Evolutionary conservation across 495 filamentous ascomycete species (phyloP), one percentile per base, ranked within the genome.

Genomic region (Sporormia fimetaria): DNA sequence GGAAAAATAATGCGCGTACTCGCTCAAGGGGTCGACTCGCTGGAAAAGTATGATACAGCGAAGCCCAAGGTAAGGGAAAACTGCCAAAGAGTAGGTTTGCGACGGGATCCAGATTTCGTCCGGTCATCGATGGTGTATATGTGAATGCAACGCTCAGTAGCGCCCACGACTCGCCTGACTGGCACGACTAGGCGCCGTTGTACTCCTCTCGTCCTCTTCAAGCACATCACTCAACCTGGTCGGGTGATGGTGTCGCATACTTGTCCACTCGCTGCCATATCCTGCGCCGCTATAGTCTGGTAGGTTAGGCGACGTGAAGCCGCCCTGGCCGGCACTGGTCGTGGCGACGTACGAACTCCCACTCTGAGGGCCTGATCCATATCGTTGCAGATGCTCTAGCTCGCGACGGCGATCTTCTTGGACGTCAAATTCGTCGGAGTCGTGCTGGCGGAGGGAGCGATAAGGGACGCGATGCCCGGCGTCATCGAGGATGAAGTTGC

Each of bases 201-300:
- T 62, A 42, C 73, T 75, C 38, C 73, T 64, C 60, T 87, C 82
- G 40, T 94, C 80, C 51, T 83, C 78, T 28, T 98, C 90, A 7
- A 90, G 69, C 8, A 98, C 87, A 66, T 98, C 90, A 57, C 90
- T 95, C 41, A 98, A 64, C 37, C 90, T 68, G 2, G 88, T 95
- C 0, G 88, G 88, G 63, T 96, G 90, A 54, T 94, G 87, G 63
- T 95, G 90, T 33, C 87, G 69, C 38, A 86, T 71, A 7, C 63
- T 63, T 37, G 90, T 85, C 87, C 87, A 95, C 6, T 76, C 80
- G 4, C 47, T 48, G 6, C 78, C 77, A 63, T 80, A 90, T 9
- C 76, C 81, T 16, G 72, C 61, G 4, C 75, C 75, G 28, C 66
- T 71, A 44, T 77, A 78, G 42, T 76, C 73, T 15, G 43, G 62